Evolutionary conservation across 2,329 filamentous ascomycete species (phyloP).

Genomic region (Neoarthrinium moseri): DNA sequence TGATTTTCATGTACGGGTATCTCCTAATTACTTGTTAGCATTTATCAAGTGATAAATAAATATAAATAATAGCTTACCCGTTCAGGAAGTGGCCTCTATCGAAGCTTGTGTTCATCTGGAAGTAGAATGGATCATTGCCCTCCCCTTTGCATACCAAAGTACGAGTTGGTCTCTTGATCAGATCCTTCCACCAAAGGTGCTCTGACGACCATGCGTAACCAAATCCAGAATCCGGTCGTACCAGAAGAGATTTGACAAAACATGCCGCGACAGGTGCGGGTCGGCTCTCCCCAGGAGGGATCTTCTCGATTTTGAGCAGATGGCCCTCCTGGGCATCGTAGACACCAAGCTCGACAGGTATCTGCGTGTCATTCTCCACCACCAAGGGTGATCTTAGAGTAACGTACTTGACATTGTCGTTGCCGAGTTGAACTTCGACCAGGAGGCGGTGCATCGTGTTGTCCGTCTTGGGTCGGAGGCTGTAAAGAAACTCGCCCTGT

Average conservation of each 20-base stretch:
- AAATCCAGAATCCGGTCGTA: slow-evolving; percentile 93
- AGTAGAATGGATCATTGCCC: slow-evolving; percentile 88
- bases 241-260: slow-evolving; percentile 81
- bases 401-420: slow-evolving; percentile 97
- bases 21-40: slow-evolving; percentile 48
- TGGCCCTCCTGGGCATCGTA: slow-evolving; percentile 86
- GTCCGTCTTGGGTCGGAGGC: slow-evolving; percentile 82
- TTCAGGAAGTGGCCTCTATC: slow-evolving; percentile 82
- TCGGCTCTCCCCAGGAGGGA: slow-evolving; percentile 84
- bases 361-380: slow-evolving; percentile 95
- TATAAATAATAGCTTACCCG: slow-evolving; percentile 47
- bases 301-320: slow-evolving; percentile 96
- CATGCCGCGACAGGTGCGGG: slow-evolving; percentile 91
- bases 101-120: slow-evolving; percentile 86
- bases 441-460: slow-evolving; percentile 84
- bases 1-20: slow-evolving; percentile 93
- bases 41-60: not conserved
- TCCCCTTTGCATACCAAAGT: slow-evolving; percentile 90
- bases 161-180: slow-evolving; percentile 79
- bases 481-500: slow-evolving; percentile 92
- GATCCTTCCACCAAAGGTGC: slow-evolving; percentile 86
- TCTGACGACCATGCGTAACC: slow-evolving; percentile 95
- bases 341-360: slow-evolving; percentile 89
- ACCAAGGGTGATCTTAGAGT: slow-evolving; percentile 89
- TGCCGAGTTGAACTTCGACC: slow-evolving; percentile 86